Evolutionary conservation across 2,329 filamentous ascomycete genomes (phyloP).

Genomic region (Phoma sp.): DNA sequence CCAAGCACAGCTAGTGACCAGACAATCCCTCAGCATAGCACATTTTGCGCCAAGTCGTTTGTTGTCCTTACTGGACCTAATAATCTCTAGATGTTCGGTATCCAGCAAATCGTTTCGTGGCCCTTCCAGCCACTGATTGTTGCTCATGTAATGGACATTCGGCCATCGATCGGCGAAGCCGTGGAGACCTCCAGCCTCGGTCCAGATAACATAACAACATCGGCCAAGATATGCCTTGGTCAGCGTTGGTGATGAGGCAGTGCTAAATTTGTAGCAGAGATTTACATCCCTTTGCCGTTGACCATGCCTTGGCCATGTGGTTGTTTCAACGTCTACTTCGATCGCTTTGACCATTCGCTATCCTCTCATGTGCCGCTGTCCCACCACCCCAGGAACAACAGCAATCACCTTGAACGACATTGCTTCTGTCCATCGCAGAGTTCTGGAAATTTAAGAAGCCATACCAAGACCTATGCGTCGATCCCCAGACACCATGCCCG

Average conservation of each 20-base stretch:
- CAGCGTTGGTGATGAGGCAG: not conserved
- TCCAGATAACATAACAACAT: not conserved
- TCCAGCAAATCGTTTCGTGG: no score
- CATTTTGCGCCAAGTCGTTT: not conserved
- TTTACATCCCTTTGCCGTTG: no score
- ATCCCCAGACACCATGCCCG: not conserved
- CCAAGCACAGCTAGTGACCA: not conserved
- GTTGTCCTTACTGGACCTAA: not conserved
- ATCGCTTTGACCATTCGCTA: no score
- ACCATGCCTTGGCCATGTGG: no score
- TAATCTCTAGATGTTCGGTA: not conserved
- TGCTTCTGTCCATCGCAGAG: not conserved
- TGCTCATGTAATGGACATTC: not conserved
- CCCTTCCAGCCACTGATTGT: not conserved
- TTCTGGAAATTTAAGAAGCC: not conserved
- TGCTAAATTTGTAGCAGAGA: not conserved
- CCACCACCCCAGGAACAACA: no score
- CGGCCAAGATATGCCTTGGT: constrained; percentile 1
- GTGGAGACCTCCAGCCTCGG: not conserved
- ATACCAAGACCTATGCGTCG: not conserved
- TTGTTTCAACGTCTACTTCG: not conserved
- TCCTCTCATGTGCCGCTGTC: no score
- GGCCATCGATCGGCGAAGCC: constrained; percentile 15
- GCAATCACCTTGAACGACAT: no score
- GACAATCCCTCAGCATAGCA: not conserved